These are phyloP conservation scores for Apium graveolens DNA, from an alignment of 129 eudicot genomes.

Conservation along the genomic window DNA sequence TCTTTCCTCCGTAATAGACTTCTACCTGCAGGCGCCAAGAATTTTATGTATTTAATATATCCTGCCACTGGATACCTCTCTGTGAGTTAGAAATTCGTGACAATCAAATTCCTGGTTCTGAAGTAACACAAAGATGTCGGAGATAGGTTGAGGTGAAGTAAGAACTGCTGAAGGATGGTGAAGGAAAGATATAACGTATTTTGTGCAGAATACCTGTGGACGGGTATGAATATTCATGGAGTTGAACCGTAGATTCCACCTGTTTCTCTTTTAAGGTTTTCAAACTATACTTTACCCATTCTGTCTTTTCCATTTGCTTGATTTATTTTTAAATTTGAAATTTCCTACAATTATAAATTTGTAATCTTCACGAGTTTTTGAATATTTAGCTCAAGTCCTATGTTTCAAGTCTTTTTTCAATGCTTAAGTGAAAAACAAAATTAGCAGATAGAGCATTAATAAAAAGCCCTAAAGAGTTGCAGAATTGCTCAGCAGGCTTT, in stretches of 20 bases:
- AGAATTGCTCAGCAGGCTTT: constrained; percentile 69
- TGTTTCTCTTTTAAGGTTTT: constrained; percentile 65
- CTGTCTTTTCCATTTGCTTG: background rate
- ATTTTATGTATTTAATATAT: constrained; percentile 66
- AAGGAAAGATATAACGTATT: constrained; percentile 40
- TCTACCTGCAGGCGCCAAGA: constrained; percentile 43
- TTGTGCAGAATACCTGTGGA: constrained; percentile 93
- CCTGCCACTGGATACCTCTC: constrained; percentile 85
- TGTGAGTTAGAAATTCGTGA: constrained; percentile 60
- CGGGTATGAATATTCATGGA: constrained; percentile 49
- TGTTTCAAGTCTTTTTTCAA: constrained; percentile 23
- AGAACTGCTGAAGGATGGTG: constrained; percentile 22
- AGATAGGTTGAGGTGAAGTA: constrained; percentile 38
- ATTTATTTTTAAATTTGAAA: background rate
- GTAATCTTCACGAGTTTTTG: background rate
- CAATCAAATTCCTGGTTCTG: constrained; percentile 28
- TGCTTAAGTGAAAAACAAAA: constrained; percentile 62
- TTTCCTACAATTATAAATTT: background rate
- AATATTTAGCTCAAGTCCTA: background rate
- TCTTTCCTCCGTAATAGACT: background rate
- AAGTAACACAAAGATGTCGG: constrained; percentile 38
- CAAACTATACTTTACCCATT: background rate
- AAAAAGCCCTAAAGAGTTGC: constrained; percentile 56
- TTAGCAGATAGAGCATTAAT: constrained; percentile 71
- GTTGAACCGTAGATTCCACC: constrained; percentile 69